Evolutionary conservation across 805 yeast genomes (phyloP).

Genomic region (Hanseniaspora valbyensis): DNA sequence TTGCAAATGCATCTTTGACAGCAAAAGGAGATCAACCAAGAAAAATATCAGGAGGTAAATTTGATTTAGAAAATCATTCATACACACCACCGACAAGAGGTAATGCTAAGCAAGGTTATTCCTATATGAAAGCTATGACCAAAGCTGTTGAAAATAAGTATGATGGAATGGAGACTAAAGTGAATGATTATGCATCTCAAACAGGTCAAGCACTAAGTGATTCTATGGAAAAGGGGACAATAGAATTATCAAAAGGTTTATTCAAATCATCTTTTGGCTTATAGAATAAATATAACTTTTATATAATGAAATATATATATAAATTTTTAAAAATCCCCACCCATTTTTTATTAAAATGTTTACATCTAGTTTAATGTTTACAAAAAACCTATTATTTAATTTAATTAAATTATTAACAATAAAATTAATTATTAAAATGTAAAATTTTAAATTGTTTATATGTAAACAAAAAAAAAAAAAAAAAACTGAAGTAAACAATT

Average conservation of each 20-base stretch:
- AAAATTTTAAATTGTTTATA: too few species aligned
- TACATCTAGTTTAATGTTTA: too few species aligned
- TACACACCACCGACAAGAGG: constrained; percentile 42
- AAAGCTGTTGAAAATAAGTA: constrained; percentile 42
- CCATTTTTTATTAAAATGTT: too few species aligned
- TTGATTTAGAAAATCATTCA: constrained; percentile 22
- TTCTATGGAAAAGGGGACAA: constrained; percentile 39
- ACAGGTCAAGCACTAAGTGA: constrained; percentile 46
- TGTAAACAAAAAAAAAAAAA: too few species aligned
- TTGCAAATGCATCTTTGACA: constrained; percentile 37
- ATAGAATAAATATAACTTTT: too few species aligned
- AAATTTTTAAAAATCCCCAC: too few species aligned
- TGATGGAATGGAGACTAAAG: constrained; percentile 42
- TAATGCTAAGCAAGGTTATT: constrained; percentile 31
- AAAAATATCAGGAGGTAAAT: constrained; percentile 19
- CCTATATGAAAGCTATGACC: constrained; percentile 31
- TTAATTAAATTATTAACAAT: too few species aligned
- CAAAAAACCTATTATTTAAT: too few species aligned
- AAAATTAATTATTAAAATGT: too few species aligned
- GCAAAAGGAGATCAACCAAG: constrained; percentile 13
- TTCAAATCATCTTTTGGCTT: constrained; percentile 45
- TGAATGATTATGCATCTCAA: constrained; percentile 47
- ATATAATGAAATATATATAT: too few species aligned
- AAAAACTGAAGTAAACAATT: too few species aligned
- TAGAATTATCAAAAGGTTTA: constrained; percentile 40